A percentile compares a stretch with the other conserved stretches of the same genome.
These are phyloP conservation scores for Graphilbum ipis-grandicollis DNA, from an alignment of 2,329 filamentous ascomycete genomes.

Conservation along the genomic window DNA sequence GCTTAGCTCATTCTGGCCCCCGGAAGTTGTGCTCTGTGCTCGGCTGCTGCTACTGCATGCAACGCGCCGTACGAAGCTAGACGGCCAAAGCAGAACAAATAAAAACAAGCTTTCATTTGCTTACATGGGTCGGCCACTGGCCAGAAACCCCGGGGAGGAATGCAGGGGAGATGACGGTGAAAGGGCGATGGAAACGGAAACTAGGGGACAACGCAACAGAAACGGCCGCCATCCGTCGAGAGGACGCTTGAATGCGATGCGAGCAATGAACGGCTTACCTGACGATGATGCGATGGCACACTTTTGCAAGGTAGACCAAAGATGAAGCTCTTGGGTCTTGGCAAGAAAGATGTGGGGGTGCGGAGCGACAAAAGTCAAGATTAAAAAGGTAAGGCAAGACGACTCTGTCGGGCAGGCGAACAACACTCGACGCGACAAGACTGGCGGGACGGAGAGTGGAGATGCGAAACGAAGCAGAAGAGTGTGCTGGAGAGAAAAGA, in stretches of 20 bases:
- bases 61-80: no score
- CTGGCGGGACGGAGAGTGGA: not conserved
- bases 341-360: not conserved
- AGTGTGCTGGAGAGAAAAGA: constrained; percentile 4
- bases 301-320: not conserved
- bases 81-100: no score
- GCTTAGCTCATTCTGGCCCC: no score
- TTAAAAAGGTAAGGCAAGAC: no score
- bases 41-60: not conserved
- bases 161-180: no score
- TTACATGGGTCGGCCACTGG: no score
- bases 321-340: constrained; percentile 2
- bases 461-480: constrained; percentile 1
- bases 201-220: no score
- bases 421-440: constrained; percentile 3
- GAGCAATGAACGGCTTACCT: not conserved
- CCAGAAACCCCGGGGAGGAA: no score
- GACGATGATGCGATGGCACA: not conserved
- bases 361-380: not conserved
- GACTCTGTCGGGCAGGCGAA: constrained; percentile 3
- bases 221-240: no score
- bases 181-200: no score
- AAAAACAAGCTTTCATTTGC: no score
- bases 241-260: not conserved
- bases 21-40: not conserved